Percentiles rank a stretch among this genome's conserved stretches.
These are phyloP conservation scores for Arthrinium puccinioides DNA, from an alignment of 2,329 filamentous ascomycete species.

Conservation along the genomic window DNA sequence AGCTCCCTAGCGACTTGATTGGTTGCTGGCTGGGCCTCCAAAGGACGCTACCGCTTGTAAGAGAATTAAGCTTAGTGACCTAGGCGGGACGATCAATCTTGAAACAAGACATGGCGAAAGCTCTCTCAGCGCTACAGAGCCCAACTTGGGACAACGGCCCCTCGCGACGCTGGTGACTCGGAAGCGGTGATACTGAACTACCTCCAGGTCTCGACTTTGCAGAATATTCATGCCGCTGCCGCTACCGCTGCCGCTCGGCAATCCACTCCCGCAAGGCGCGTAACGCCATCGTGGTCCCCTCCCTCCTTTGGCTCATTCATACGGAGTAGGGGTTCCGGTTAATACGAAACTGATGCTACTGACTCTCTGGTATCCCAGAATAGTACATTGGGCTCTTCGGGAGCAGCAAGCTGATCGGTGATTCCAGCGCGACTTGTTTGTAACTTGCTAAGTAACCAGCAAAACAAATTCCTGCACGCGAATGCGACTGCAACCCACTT, in stretches of 20 bases:
- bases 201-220: neutral
- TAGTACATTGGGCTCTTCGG: too few relatives aligned
- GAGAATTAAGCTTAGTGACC: conserved; percentile 3
- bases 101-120: conserved; percentile 3
- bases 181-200: neutral
- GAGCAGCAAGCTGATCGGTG: too few relatives aligned
- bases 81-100: conserved; percentile 1
- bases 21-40: conserved; percentile 8
- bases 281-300: neutral
- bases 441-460: neutral
- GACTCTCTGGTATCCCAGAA: too few relatives aligned
- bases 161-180: neutral
- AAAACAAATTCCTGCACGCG: too few relatives aligned
- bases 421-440: neutral
- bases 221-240: neutral
- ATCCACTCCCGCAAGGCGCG: neutral
- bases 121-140: too few relatives aligned
- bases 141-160: conserved; percentile 4
- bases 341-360: too few relatives aligned
- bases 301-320: too few relatives aligned
- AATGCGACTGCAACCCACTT: neutral
- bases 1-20: conserved; percentile 13
- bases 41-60: neutral
- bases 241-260: neutral
- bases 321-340: too few relatives aligned